phyloP scores from a whole-genome alignment of 2,329 filamentous ascomycete species.

The Colletotrichum nymphaeae region DNA sequence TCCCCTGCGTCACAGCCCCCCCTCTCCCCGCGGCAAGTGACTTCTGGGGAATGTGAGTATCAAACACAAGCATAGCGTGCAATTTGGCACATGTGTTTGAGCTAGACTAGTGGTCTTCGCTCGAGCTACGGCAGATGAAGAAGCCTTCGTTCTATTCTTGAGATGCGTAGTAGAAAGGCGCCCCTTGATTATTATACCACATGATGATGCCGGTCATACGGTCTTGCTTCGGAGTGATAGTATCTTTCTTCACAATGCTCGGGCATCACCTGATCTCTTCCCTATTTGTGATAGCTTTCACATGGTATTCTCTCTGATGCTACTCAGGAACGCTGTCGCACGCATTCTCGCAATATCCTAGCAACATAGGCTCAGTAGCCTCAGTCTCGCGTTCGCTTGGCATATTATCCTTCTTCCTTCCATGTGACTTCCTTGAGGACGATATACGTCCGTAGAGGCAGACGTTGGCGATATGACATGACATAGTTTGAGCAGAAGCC shows the following conservation, averaged over 20 bases:
- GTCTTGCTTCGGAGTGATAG: neutral
- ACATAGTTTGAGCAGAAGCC: neutral
- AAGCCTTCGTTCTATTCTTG: neutral
- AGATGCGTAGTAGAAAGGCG: neutral
- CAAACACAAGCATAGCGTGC: neutral
- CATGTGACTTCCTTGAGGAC: too few species aligned
- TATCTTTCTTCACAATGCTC: neutral
- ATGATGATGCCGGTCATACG: neutral
- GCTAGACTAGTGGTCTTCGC: neutral
- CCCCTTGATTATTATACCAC: neutral
- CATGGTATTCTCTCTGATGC: neutral
- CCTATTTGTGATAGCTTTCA: neutral
- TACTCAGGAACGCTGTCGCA: neutral
- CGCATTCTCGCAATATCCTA: too few species aligned
- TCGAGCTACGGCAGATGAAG: neutral
- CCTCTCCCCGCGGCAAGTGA: neutral
- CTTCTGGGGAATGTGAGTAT: neutral
- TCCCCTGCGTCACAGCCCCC: neutral
- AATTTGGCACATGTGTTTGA: neutral
- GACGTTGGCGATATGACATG: neutral
- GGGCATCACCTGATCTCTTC: neutral
- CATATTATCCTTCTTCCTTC: too few species aligned
- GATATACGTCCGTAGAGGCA: neutral
- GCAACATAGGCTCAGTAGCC: too few species aligned
- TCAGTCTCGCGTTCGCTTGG: too few species aligned